Evolutionary conservation across 176 grass and related monocot species (phyloP).

Genomic region (Musa acuminata): DNA sequence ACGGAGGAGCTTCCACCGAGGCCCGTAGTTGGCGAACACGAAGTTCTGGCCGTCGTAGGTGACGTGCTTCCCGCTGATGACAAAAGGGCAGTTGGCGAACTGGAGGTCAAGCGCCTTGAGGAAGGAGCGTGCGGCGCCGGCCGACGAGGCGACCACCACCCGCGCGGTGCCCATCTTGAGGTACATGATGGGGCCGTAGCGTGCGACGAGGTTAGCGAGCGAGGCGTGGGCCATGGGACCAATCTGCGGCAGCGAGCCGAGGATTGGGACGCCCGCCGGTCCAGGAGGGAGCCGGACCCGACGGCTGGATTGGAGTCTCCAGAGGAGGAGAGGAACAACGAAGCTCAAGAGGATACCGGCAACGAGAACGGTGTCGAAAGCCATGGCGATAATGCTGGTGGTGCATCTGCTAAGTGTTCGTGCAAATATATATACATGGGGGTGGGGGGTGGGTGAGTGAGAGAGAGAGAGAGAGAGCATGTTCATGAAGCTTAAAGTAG

Average conservation of each 20-base stretch:
- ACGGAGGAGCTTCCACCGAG: slow-evolving; percentile 13
- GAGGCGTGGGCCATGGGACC: not conserved
- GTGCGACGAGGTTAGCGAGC: not conserved
- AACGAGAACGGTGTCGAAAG: not conserved
- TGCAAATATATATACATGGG: too few relatives aligned
- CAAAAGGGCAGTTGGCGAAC: slow-evolving; percentile 6
- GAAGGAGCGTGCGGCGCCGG: slow-evolving; percentile 5
- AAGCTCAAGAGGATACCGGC: not conserved
- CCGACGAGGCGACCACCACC: not conserved
- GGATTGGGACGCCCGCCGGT: not conserved
- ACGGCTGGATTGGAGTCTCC: not conserved
- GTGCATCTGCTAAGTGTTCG: not conserved
- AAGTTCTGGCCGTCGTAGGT: slow-evolving; percentile 1
- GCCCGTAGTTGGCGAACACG: slow-evolving; percentile 1
- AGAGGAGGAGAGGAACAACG: not conserved
- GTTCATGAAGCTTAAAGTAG: too few relatives aligned
- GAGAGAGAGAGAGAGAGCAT: too few relatives aligned
- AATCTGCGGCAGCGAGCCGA: slow-evolving; percentile 7
- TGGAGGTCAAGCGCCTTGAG: slow-evolving; percentile 6
- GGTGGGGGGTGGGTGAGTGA: too few relatives aligned
- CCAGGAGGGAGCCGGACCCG: not conserved
- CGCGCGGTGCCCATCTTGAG: not conserved
- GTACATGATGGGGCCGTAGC: slow-evolving; percentile 8
- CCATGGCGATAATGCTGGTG: too few relatives aligned
- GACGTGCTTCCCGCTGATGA: not conserved